Percentiles rank a stretch among this genome's conserved stretches.
Evolutionary conservation across 352 stramenopile species (phyloP).

Genomic region (Phytopythium ostracodes): DNA sequence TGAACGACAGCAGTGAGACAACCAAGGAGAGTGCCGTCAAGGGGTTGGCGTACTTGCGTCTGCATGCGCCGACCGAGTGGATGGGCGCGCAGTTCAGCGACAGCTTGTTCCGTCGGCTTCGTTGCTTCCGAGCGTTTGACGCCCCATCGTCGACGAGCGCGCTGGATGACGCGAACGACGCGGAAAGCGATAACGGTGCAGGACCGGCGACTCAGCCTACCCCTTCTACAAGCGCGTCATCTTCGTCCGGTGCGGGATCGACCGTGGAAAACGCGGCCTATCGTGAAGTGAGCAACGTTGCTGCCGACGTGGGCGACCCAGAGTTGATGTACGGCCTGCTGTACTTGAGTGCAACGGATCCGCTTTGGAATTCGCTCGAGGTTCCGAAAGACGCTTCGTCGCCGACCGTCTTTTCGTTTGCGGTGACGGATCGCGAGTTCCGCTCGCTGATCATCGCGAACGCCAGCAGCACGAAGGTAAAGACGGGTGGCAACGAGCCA

Average conservation of each 20-base stretch:
- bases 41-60: constrained; percentile 63
- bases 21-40: constrained; percentile 78
- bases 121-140: constrained; percentile 73
- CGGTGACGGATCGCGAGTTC: constrained; percentile 37
- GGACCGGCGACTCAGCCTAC: constrained; percentile 1
- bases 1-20: constrained; percentile 65
- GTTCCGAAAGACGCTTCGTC: background rate
- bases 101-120: constrained; percentile 68
- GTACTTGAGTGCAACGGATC: constrained; percentile 74
- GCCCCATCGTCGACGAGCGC: constrained; percentile 18
- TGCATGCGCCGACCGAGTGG: constrained; percentile 46
- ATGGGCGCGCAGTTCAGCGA: constrained; percentile 67
- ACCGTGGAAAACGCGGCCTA: constrained; percentile 77
- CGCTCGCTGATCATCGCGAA: constrained; percentile 40
- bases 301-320: constrained; percentile 70
- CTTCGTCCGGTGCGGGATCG: constrained; percentile 11
- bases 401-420: constrained; percentile 41
- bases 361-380: constrained; percentile 50
- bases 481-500: constrained; percentile 51
- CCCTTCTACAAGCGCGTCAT: constrained; percentile 10
- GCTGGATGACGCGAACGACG: constrained; percentile 22
- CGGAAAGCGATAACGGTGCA: constrained; percentile 10
- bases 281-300: constrained; percentile 80
- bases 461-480: constrained; percentile 24
- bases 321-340: constrained; percentile 81